These are phyloP conservation scores for Bolboschoenoplectus hybrid DNA, from an alignment of 202 grass and related monocot species.

Conservation along the genomic window DNA sequence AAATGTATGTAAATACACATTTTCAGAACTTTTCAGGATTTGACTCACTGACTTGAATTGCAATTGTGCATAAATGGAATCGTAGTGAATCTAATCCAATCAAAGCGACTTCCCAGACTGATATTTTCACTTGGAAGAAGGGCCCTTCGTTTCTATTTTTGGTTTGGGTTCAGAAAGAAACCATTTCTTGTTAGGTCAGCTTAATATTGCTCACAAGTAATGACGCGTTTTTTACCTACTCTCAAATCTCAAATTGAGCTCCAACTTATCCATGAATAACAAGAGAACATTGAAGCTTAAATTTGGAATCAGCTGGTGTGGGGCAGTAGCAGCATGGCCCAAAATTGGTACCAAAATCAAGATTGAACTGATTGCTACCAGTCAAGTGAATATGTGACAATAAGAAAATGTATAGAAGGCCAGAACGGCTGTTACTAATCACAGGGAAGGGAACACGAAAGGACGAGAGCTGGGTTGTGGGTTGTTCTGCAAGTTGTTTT, in stretches of 20 bases:
- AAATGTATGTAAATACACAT: not conserved
- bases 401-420: conserved; percentile 20
- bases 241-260: not conserved
- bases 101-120: not conserved
- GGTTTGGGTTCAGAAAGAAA: not conserved
- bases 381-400: not conserved
- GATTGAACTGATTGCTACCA: not conserved
- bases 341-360: conserved; percentile 7
- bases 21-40: not conserved
- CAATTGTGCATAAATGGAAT: not conserved
- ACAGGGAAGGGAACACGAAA: not conserved
- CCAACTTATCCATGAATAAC: not conserved
- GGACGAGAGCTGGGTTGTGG: not conserved
- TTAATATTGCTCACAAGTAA: not conserved
- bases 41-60: not conserved
- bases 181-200: not conserved
- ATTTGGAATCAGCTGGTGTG: not conserved
- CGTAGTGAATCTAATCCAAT: not conserved
- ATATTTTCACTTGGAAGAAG: not conserved
- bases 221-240: not conserved
- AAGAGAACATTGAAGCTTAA: not conserved
- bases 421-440: not conserved
- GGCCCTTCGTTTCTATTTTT: not conserved
- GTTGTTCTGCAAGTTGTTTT: not conserved
- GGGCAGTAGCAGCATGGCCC: not conserved